Evolutionary conservation across 306 rosid genomes (phyloP), one percentile per base, ranked within the genome.

Genomic region (Pachyrhizus erosus): DNA sequence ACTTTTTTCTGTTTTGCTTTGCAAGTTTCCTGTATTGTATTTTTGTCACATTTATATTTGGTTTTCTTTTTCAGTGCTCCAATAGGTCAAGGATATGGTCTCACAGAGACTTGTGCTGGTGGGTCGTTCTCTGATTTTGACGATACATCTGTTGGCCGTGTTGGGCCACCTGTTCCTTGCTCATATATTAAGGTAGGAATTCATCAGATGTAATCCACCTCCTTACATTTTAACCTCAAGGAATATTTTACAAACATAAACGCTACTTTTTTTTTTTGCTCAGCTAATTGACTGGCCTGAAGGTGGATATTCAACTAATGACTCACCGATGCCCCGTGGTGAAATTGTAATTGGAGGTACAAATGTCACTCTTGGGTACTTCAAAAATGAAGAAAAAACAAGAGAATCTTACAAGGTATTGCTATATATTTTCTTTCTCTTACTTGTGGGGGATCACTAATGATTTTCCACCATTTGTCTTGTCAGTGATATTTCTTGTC

Each of bases 11-110:
- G 21, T 67, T 70, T n/a, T 64, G 21, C 49, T 40, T 76, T 71
- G 52, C 46, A 46, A 5, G 29, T 74, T 62, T 42, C 75, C 9
- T 14, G 20, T 48, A 45, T 75, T 46, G 33, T 20, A 3, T 54
- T 62, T 79, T 64, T 66, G 61, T 74, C 69, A 46, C 73, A 42
- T 33, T 58, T 49, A 80, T 74, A 83, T 81, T 79, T 76, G 80
- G 60, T 61, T 81, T 20, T 81, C 77, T 55, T 84, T 76, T 83
- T 58, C 96, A 96, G 99, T 86, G 84, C 94, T 84, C 90, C 97
- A 60, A 96, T 96, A 68, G 96, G 97, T 57, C 99, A 93, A 92
- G 99, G 97, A 42, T 96, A 96, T 86, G 99, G 99, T 81, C 99
- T 96, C 82, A 96, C 98, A 20, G 97, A 96, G 85, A 96, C 99